A percentile compares a stretch with the other conserved stretches of the same genome.
phyloP scores from a whole-genome alignment of 345 rosid genomes.

The Firmiana major region DNA sequence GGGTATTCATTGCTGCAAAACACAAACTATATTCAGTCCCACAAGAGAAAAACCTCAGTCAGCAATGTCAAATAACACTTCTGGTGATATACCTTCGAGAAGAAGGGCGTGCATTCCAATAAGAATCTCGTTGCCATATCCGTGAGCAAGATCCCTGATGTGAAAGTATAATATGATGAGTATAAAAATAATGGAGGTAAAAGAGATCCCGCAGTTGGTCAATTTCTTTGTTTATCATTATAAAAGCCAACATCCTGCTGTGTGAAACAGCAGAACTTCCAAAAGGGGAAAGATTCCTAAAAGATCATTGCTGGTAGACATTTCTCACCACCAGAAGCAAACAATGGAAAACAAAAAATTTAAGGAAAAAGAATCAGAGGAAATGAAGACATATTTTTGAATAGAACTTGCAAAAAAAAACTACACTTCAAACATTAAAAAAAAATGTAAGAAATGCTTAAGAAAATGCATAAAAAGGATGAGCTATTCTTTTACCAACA shows the following conservation, averaged over 20 bases:
- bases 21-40: conserved; percentile 20
- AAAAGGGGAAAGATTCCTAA: background rate
- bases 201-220: background rate
- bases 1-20: conserved; percentile 83
- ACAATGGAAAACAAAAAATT: background rate
- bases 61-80: conserved; percentile 15
- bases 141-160: conserved; percentile 91
- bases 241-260: background rate
- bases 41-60: conserved; percentile 6
- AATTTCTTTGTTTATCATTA: background rate
- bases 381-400: background rate
- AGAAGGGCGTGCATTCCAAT: conserved; percentile 81
- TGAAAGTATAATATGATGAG: conserved; percentile 12
- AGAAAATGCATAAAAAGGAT: background rate
- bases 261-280: conserved; percentile 10
- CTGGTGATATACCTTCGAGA: conserved; percentile 55
- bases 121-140: conserved; percentile 95
- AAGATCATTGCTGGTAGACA: background rate
- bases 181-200: background rate
- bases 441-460: background rate
- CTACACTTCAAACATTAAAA: background rate
- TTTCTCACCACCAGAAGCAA: background rate
- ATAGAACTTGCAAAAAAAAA: background rate
- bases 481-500: conserved; percentile 1
- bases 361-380: background rate